Conservation (phyloP, 805 yeast species). For the Yarrowia sp. region DNA sequence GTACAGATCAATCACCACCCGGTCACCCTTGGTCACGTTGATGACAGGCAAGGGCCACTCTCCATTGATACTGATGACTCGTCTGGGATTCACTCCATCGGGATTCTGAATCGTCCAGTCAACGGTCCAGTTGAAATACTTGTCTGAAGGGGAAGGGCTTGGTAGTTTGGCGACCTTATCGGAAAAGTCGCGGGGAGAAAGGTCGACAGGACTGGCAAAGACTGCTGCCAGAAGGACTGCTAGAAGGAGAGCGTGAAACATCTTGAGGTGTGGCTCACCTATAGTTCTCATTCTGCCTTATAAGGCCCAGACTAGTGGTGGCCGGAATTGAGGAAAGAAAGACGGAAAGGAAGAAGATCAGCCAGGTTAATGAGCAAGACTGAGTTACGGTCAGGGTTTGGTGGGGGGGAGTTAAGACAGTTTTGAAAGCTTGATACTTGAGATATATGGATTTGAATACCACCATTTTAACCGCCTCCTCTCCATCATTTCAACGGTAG, state of each 20-base stretch:
- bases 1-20: slow-evolving; percentile 69
- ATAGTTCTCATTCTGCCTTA: neutral
- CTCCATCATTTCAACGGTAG: too few relatives aligned
- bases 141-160: neutral
- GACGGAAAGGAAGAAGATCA: too few relatives aligned
- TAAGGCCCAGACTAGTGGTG: slow-evolving; percentile 2
- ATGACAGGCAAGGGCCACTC: slow-evolving; percentile 83
- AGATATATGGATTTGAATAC: too few relatives aligned
- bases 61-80: slow-evolving; percentile 68
- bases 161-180: neutral
- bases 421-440: too few relatives aligned
- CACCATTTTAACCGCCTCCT: too few relatives aligned
- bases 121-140: slow-evolving; percentile 50
- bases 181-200: neutral
- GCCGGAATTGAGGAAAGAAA: too few relatives aligned
- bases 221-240: neutral
- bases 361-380: neutral
- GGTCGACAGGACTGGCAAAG: neutral
- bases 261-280: neutral
- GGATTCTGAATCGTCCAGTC: slow-evolving; percentile 54
- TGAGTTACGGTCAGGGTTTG: too few relatives aligned
- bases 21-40: slow-evolving; percentile 77
- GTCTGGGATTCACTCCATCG: slow-evolving; percentile 59
- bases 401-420: too few relatives aligned
- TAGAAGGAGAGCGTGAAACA: neutral